Evolutionary conservation across 2,329 filamentous ascomycete genomes (phyloP), one percentile per base, ranked within the genome.

Genomic region (Xylaria sp.): DNA sequence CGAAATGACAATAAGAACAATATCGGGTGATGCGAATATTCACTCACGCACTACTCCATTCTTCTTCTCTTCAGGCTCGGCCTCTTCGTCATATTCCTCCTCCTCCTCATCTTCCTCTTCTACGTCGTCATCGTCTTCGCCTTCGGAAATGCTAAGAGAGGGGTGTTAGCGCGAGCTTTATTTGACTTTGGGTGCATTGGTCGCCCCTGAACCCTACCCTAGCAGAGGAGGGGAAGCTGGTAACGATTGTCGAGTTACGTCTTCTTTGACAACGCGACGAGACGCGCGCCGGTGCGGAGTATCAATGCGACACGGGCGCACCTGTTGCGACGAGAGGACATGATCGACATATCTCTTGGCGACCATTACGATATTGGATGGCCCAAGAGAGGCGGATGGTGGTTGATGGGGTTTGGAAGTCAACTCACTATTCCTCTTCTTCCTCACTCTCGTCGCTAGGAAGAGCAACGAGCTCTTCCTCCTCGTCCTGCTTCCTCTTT

Each of bases 361-460:
- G 37, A 52, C 20, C 20, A 40, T 48, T 22, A 29, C 39, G 24
- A 44, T 7, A 46, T 48, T 24, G 37, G 29, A 44, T 24, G 44
- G 37, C 13, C 49, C 21, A 40, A 48, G 37, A 22, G 18, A 41
- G 34, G 44, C 51, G 21, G 38, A 49, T 17, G 40, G 46, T 22
- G 21, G n/a, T 41, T 21, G 20, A 49, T 43, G 29, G 46, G 40
- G 37, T 18, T 4, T 16, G 39, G 50, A 50, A 40, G 19, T 18
- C n/a, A 42, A 69, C 69, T 66, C 63, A 71, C 69, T 69, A 68
- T 44, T 71, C 69, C 47, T 71, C 69, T 67, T 71, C 69, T 49
- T 71, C 69, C 54, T 71, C 69, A 24, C 68, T 70, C 52, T 69
- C 68, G 37, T 71, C 69, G 40, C 69, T 71, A 37, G 69, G 69